Percentiles rank a stretch among this genome's conserved stretches.
Conservation (phyloP, 352 stramenopile genomes). For the Phytophthora ohioensis region DNA sequence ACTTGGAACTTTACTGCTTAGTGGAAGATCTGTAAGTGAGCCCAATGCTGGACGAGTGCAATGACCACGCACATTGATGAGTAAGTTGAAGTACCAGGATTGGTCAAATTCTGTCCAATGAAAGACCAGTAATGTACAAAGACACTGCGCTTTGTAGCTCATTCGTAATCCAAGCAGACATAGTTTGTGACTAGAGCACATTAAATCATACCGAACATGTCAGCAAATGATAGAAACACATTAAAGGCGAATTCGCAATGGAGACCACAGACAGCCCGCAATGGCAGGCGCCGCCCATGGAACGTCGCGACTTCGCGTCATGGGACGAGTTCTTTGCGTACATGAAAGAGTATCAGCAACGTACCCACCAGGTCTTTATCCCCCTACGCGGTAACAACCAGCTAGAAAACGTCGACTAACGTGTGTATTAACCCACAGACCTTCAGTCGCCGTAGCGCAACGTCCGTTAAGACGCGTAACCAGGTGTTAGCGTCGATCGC, state of each 20-base stretch:
- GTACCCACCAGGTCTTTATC: conserved; percentile 31
- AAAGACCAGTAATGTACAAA: too few relatives aligned
- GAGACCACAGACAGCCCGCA: not conserved
- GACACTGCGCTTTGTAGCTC: too few relatives aligned
- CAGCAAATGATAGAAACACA: conserved; percentile 3
- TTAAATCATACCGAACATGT: not conserved
- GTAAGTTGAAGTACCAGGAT: not conserved
- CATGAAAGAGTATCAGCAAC: conserved; percentile 41
- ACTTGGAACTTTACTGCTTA: conserved; percentile 8
- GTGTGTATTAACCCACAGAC: conserved; percentile 9
- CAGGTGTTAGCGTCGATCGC: conserved; percentile 38
- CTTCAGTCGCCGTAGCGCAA: conserved; percentile 37
- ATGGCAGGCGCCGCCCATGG: conserved; percentile 27
- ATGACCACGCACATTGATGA: conserved; percentile 25
- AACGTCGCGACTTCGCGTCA: conserved; percentile 31
- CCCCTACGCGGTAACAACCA: too few relatives aligned
- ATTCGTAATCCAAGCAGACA: not conserved
- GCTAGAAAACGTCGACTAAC: too few relatives aligned
- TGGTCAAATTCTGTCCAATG: too few relatives aligned
- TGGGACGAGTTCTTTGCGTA: conserved; percentile 42
- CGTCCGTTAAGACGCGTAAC: conserved; percentile 46
- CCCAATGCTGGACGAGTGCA: not conserved
- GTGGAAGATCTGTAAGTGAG: conserved; percentile 28
- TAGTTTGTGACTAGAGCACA: not conserved
- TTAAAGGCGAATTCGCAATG: not conserved